Conservation (phyloP, 768 basidiomycete species). For the Termitomyces sp. region DNA sequence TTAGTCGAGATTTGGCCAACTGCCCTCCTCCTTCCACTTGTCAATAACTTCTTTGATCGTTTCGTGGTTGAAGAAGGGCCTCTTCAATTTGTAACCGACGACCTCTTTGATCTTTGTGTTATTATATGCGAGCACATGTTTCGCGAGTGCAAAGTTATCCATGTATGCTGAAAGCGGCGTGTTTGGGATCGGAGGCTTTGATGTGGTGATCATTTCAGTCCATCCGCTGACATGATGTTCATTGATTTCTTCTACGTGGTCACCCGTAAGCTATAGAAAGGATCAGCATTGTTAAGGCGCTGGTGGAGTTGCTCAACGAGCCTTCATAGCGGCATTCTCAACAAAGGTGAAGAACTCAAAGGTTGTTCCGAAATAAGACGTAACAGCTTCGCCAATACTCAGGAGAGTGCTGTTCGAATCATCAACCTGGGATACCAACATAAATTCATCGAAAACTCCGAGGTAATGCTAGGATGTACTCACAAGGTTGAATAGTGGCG, state of each 20-base stretch:
- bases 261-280: constrained; percentile 59
- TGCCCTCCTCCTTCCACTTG: constrained; percentile 76
- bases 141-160: constrained; percentile 69
- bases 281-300: not conserved
- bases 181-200: constrained; percentile 69
- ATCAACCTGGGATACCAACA: constrained; percentile 52
- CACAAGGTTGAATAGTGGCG: constrained; percentile 84
- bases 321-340: constrained; percentile 67
- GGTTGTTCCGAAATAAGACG: constrained; percentile 73
- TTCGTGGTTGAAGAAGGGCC: constrained; percentile 61
- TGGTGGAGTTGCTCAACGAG: constrained; percentile 22
- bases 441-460: not conserved
- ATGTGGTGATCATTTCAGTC: constrained; percentile 76
- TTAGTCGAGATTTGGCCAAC: constrained; percentile 45
- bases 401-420: constrained; percentile 70
- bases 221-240: constrained; percentile 80
- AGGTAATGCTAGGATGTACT: constrained; percentile 18
- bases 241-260: constrained; percentile 79
- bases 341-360: constrained; percentile 80
- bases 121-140: constrained; percentile 65
- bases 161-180: constrained; percentile 78
- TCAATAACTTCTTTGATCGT: constrained; percentile 69
- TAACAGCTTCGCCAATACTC: constrained; percentile 63
- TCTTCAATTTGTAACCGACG: constrained; percentile 65
- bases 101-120: constrained; percentile 73